A percentile compares a stretch with the other conserved stretches of the same genome.
Conservation (phyloP, 202 grass and related monocot genomes). For the Elaeis oleifera region DNA sequence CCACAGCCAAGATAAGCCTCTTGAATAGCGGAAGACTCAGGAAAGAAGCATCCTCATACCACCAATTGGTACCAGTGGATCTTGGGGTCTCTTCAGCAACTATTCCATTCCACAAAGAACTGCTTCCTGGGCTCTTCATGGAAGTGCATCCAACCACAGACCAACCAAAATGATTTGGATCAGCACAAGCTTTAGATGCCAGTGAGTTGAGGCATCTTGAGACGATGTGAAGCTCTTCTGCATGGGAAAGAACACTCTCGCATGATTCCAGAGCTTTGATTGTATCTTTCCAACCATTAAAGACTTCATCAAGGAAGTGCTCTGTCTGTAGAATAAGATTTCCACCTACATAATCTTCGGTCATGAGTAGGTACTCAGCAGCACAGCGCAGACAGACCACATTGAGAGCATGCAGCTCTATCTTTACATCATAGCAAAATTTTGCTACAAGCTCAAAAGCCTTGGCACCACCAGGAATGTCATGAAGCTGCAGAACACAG, state of each 20-base stretch:
- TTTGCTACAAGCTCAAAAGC: slow-evolving; percentile 47
- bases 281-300: neutral
- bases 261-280: neutral
- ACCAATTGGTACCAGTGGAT: slow-evolving; percentile 1
- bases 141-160: neutral
- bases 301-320: slow-evolving; percentile 51
- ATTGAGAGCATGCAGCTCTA: slow-evolving; percentile 4
- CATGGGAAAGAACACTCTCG: neutral
- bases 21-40: neutral
- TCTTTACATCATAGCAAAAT: slow-evolving; percentile 16
- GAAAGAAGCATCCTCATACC: slow-evolving; percentile 4
- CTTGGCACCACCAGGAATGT: slow-evolving; percentile 1
- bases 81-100: neutral
- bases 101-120: neutral
- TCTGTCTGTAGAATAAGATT: slow-evolving; percentile 72
- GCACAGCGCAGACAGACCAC: neutral
- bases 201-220: slow-evolving; percentile 49
- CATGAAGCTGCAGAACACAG: neutral
- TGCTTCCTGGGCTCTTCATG: neutral
- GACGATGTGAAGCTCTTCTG: slow-evolving; percentile 17
- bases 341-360: neutral
- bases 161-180: slow-evolving; percentile 1
- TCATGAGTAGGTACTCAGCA: neutral
- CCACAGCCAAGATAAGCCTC: slow-evolving; percentile 1
- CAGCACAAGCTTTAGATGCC: neutral